These are phyloP conservation scores for Linum tenue DNA, from an alignment of 345 rosid species.

Conservation along the genomic window DNA sequence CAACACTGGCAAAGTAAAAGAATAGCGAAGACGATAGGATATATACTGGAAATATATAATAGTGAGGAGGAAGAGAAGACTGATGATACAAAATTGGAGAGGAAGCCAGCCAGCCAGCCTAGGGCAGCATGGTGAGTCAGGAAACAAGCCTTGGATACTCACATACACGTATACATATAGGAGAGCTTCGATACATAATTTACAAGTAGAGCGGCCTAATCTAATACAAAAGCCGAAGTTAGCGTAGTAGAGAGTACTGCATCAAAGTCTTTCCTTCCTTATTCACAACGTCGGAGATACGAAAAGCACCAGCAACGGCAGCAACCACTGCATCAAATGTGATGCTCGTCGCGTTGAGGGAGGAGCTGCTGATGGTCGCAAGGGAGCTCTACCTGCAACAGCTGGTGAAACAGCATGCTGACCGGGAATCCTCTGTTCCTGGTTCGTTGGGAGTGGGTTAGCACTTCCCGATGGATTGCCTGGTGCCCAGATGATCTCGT, in stretches of 20 bases:
- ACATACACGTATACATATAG: too few relatives aligned
- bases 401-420: conserved; percentile 72
- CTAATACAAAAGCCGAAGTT: conserved; percentile 2
- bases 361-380: conserved; percentile 45
- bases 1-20: too few relatives aligned
- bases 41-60: too few relatives aligned
- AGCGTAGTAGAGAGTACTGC: background rate
- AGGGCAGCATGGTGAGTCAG: too few relatives aligned
- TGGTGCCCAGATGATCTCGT: conserved; percentile 24
- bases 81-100: too few relatives aligned
- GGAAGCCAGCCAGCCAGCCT: too few relatives aligned
- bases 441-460: conserved; percentile 59
- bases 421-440: conserved; percentile 43
- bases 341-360: conserved; percentile 19
- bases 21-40: too few relatives aligned
- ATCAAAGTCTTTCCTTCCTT: conserved; percentile 5
- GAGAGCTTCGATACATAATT: too few relatives aligned
- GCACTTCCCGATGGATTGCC: conserved; percentile 29
- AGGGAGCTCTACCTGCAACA: conserved; percentile 69
- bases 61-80: too few relatives aligned
- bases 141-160: too few relatives aligned
- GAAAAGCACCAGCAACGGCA: conserved; percentile 26
- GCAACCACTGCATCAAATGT: conserved; percentile 16
- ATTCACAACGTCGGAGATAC: conserved; percentile 22
- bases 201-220: too few relatives aligned